Conservation (phyloP, 768 basidiomycete species). For the Plicaturopsis crispa region DNA sequence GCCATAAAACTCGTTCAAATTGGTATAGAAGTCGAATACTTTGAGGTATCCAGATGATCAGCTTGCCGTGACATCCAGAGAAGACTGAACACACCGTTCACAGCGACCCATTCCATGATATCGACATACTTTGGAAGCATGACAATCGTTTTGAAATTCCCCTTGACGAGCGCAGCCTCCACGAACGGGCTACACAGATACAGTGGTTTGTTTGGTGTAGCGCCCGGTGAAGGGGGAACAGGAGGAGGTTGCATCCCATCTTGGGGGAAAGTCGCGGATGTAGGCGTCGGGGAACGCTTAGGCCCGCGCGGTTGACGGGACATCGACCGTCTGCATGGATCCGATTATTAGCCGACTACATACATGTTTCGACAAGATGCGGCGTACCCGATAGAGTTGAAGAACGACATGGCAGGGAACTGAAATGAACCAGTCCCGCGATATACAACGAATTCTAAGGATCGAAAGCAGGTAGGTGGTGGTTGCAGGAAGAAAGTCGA, state of each 20-base stretch:
- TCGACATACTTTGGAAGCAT: slow-evolving; percentile 93
- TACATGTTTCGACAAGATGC: slow-evolving; percentile 2
- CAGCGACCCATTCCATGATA: slow-evolving; percentile 95
- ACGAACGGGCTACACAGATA: slow-evolving; percentile 94
- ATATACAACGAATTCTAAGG: no score
- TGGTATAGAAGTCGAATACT: slow-evolving; percentile 98
- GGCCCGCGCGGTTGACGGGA: slow-evolving; percentile 58
- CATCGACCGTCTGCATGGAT: slow-evolving; percentile 58
- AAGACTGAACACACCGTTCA: slow-evolving; percentile 79
- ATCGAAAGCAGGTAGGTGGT: no score
- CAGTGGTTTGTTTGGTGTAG: slow-evolving; percentile 47
- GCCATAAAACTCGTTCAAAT: slow-evolving; percentile 95
- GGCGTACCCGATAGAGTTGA: slow-evolving; percentile 72
- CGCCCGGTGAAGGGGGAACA: slow-evolving; percentile 30
- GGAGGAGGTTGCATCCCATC: slow-evolving; percentile 36
- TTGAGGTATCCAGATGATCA: slow-evolving; percentile 1
- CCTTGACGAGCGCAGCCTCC: slow-evolving; percentile 92
- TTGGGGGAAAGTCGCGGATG: slow-evolving; percentile 49
- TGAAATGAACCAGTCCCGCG: slow-evolving; percentile 9
- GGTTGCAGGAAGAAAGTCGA: no score
- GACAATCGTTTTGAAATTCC: slow-evolving; percentile 98
- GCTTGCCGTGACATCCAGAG: no score
- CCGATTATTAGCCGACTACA: background rate
- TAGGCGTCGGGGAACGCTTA: slow-evolving; percentile 71
- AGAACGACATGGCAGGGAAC: slow-evolving; percentile 57